Percentiles rank a stretch among this genome's conserved stretches.
Evolutionary conservation across 1,139 yeast genomes (phyloP).

Genomic region (Yamadazyma conglobata): DNA sequence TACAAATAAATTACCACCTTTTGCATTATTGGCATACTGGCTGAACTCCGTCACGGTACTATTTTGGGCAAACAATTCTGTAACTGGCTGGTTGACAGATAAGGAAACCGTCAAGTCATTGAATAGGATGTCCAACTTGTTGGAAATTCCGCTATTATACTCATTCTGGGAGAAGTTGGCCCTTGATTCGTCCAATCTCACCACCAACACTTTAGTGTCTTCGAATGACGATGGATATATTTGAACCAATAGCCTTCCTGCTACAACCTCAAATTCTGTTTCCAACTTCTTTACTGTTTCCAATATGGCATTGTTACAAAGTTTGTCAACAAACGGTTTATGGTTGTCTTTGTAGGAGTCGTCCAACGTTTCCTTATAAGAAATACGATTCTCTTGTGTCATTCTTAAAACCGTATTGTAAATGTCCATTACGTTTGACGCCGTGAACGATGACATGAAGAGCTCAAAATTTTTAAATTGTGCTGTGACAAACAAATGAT

Average conservation of each 20-base stretch:
- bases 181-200: slow-evolving; percentile 55
- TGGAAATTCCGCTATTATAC: slow-evolving; percentile 45
- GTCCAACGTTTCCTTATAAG: slow-evolving; percentile 69
- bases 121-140: slow-evolving; percentile 50
- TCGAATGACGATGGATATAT: slow-evolving; percentile 75
- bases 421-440: slow-evolving; percentile 77
- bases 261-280: slow-evolving; percentile 60
- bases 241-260: slow-evolving; percentile 56
- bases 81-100: slow-evolving; percentile 47
- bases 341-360: slow-evolving; percentile 37
- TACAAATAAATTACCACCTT: slow-evolving; percentile 76
- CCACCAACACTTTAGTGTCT: slow-evolving; percentile 69
- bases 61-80: slow-evolving; percentile 40
- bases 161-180: slow-evolving; percentile 63
- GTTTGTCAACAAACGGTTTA: slow-evolving; percentile 14
- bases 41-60: slow-evolving; percentile 56
- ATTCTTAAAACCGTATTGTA: slow-evolving; percentile 68
- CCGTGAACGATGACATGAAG: slow-evolving; percentile 78
- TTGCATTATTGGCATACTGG: slow-evolving; percentile 52
- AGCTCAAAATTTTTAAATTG: slow-evolving; percentile 56
- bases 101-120: slow-evolving; percentile 64
- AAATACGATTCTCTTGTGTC: slow-evolving; percentile 65
- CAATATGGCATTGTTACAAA: slow-evolving; percentile 28
- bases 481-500: slow-evolving; percentile 58
- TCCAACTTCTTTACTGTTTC: slow-evolving; percentile 42